Base-by-base conservation (phyloP, 148 eudicot genomes). In the Vaccinium darrowii region DNA sequence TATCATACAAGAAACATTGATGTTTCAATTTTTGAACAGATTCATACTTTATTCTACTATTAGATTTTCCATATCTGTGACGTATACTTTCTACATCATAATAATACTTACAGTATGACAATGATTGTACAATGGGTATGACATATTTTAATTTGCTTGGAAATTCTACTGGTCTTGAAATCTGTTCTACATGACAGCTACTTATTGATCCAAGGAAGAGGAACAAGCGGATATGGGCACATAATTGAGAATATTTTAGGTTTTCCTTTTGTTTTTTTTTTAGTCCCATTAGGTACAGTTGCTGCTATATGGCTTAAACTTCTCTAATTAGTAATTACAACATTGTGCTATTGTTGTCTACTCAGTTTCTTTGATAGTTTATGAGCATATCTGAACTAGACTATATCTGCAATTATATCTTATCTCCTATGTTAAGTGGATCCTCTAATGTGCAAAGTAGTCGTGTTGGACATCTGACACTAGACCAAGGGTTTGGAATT, bases 61-160 rank as follows among this genome's bases (percentile, higher is more conserved):
- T 36, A 53, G 74, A 77, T 84, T 85, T 39, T 13, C 58, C 23
- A n/a, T 13, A 85, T 85, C 78, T 27, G 27, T 84, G 86, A 85
- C 16, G 16, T 13, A 80, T 80, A n/a, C 74, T 80, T 47, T 14
- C 54, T 63, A 30, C 5, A 16, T 53, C 58, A 23, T 82, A 25
- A 1, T 52, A 14, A 3, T 52, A 14, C 39, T 76, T 43, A 47
- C 2, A n/a, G 62, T 85, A 85, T 73, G 84, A 81, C 80, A 85
- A 81, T 58, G 80, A 85, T 25, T 85, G 84, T 85, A 33, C 36
- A 6, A 25, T 14, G 30, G 19, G 21, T 30, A 51, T 1, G 50
- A 21, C 36, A 12, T 79, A 21, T 84, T 43, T 43, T 43, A 78
- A 7, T 65, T 65, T 63, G 54, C 76, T 54, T 50, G 73, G 73